Percentiles rank a stretch among this genome's conserved stretches.
These are phyloP conservation scores for Gremmenia infestans DNA, from an alignment of 2,329 filamentous ascomycete species.

Conservation along the genomic window DNA sequence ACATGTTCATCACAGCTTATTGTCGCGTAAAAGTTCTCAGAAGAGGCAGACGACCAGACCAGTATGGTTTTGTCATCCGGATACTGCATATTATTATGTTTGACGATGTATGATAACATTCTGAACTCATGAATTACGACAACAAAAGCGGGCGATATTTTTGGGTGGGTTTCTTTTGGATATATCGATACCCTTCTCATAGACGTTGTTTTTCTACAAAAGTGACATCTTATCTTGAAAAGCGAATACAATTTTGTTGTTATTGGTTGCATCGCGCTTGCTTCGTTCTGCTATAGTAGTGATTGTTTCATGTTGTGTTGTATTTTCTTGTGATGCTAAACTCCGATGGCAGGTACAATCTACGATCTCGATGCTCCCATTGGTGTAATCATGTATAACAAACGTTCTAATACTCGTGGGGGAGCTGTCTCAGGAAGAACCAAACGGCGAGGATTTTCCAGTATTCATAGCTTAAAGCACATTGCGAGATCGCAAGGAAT, in stretches of 20 bases:
- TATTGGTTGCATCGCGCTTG: neutral
- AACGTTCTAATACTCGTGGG: too few species aligned
- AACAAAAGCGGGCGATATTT: constrained; percentile 4
- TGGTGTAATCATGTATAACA: too few species aligned
- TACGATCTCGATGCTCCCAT: too few species aligned
- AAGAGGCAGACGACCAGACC: neutral
- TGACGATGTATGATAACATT: constrained; percentile 13
- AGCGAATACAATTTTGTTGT: neutral
- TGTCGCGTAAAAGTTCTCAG: constrained; percentile 9
- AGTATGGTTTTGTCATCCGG: neutral
- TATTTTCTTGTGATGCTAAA: too few species aligned
- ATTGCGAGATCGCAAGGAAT: too few species aligned
- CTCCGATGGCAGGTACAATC: too few species aligned
- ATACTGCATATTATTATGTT: constrained; percentile 2
- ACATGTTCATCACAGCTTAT: constrained; percentile 10
- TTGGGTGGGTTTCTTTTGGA: neutral
- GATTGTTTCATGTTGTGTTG: too few species aligned
- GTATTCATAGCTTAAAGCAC: too few species aligned
- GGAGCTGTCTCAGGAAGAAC: too few species aligned
- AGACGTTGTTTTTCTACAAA: neutral
- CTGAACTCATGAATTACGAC: neutral
- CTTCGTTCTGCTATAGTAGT: neutral
- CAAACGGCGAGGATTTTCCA: too few species aligned
- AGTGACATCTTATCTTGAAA: neutral
- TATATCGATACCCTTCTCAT: constrained; percentile 18